A percentile compares a stretch with the other conserved stretches of the same genome.
These are phyloP conservation scores for Agaricus blazei DNA, from an alignment of 768 basidiomycete genomes.

Conservation along the genomic window DNA sequence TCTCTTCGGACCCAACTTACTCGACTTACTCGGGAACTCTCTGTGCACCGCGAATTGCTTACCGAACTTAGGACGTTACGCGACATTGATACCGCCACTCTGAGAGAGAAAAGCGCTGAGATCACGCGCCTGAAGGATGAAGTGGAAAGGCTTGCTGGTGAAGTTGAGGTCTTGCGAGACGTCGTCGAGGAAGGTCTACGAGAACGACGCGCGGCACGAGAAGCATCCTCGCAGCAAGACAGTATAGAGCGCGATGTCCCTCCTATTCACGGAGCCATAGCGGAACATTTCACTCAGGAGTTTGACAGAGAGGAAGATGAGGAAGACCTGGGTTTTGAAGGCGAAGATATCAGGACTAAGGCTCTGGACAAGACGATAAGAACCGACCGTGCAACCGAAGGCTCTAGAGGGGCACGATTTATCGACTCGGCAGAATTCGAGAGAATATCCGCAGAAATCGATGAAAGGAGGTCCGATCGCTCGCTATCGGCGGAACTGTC, in stretches of 20 bases:
- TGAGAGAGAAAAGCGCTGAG: constrained; percentile 60
- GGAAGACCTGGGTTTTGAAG: constrained; percentile 25
- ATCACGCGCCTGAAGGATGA: constrained; percentile 65
- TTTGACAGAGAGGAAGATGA: constrained; percentile 22
- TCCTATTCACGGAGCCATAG: constrained; percentile 12
- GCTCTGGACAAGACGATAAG: constrained; percentile 41
- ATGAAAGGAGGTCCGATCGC: constrained; percentile 53
- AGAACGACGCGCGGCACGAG: constrained; percentile 57
- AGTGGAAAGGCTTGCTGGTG: constrained; percentile 76
- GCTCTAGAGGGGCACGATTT: constrained; percentile 35
- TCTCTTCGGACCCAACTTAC: constrained; percentile 72
- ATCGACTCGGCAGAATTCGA: constrained; percentile 56
- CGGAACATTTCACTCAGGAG: constrained; percentile 18
- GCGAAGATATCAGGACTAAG: neutral
- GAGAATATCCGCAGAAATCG: constrained; percentile 61
- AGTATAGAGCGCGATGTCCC: constrained; percentile 26
- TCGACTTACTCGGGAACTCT: constrained; percentile 73
- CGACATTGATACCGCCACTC: constrained; percentile 52
- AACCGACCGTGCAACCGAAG: constrained; percentile 50
- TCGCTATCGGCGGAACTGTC: constrained; percentile 14
- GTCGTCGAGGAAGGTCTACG: constrained; percentile 85
- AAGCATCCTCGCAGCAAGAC: constrained; percentile 26
- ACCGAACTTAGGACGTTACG: constrained; percentile 58
- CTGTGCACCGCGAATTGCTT: constrained; percentile 69
- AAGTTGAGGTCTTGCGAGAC: constrained; percentile 82